A percentile compares a stretch with the other conserved stretches of the same genome.
phyloP scores from a whole-genome alignment of 2,329 filamentous ascomycete genomes.

The Fusarium miscanthi region DNA sequence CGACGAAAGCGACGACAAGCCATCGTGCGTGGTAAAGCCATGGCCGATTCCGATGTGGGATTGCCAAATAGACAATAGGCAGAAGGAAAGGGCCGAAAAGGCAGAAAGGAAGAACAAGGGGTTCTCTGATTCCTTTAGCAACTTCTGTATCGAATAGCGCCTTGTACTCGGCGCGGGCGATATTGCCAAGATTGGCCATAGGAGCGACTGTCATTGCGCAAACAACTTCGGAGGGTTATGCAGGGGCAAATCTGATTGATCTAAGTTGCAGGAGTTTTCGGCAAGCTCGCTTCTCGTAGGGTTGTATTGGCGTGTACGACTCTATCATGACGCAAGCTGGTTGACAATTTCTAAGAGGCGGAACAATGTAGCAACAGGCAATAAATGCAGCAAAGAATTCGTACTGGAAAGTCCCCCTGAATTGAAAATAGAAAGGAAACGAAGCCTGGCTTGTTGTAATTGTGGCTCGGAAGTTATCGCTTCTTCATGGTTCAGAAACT shows the following conservation, averaged over 20 bases:
- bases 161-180: slow-evolving; percentile 50
- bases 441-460: not conserved
- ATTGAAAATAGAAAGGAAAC: not conserved
- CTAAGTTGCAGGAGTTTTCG: not conserved
- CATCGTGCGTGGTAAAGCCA: slow-evolving; percentile 63
- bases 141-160: slow-evolving; percentile 51
- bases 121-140: slow-evolving; percentile 55
- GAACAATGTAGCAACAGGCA: not conserved
- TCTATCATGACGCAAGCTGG: slow-evolving; percentile 27
- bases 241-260: not conserved
- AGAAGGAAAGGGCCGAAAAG: slow-evolving; percentile 61
- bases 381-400: not conserved
- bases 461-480: not conserved
- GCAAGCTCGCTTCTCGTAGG: slow-evolving; percentile 4
- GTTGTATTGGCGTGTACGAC: slow-evolving; percentile 17
- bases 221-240: not conserved
- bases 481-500: not conserved
- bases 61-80: slow-evolving; percentile 64
- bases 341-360: not conserved
- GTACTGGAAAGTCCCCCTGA: not conserved
- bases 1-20: slow-evolving; percentile 58
- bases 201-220: slow-evolving; percentile 14
- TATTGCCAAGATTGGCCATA: slow-evolving; percentile 40
- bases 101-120: slow-evolving; percentile 64
- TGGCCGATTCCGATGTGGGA: slow-evolving; percentile 63